These are phyloP conservation scores for Hypericum perforatum DNA, from an alignment of 345 rosid genomes.

Conservation along the genomic window DNA sequence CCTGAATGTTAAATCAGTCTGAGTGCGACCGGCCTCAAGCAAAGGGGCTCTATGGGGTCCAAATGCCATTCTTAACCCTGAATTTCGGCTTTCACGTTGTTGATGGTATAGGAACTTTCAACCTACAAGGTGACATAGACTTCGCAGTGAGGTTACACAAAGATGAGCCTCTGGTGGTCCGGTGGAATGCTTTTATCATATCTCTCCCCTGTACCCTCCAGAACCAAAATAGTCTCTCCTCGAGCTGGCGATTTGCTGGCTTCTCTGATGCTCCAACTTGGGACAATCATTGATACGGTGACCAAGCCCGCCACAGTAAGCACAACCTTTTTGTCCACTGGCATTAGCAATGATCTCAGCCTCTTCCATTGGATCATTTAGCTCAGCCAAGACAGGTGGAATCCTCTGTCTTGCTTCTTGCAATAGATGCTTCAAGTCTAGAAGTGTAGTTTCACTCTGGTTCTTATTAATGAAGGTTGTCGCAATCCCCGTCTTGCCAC, in stretches of 20 bases:
- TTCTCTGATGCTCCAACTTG: conserved; percentile 79
- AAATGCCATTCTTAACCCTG: too few relatives aligned
- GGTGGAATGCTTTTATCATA: conserved; percentile 17
- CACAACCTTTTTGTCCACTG: conserved; percentile 89
- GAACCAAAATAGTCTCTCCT: conserved; percentile 84
- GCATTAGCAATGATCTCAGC: conserved; percentile 57
- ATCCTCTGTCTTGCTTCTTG: conserved; percentile 92
- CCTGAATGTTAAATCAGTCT: too few relatives aligned
- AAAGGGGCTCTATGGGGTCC: too few relatives aligned
- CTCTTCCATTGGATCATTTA: conserved; percentile 79
- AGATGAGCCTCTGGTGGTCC: too few relatives aligned
- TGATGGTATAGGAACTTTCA: too few relatives aligned
- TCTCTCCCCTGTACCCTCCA: conserved; percentile 89
- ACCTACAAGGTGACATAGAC: too few relatives aligned
- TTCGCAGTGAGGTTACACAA: too few relatives aligned
- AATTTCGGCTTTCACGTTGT: too few relatives aligned
- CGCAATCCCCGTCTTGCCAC: conserved; percentile 90
- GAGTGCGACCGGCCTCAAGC: too few relatives aligned
- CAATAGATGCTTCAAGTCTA: conserved; percentile 77
- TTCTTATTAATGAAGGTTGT: conserved; percentile 92
- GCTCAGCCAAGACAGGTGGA: conserved; percentile 86
- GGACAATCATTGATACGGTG: conserved; percentile 85
- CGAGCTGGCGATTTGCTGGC: conserved; percentile 68
- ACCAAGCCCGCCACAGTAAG: conserved; percentile 90
- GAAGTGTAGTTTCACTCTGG: conserved; percentile 79